These are phyloP conservation scores for Acidomyces sp. DNA, from an alignment of 495 filamentous ascomycete species.

Conservation along the genomic window DNA sequence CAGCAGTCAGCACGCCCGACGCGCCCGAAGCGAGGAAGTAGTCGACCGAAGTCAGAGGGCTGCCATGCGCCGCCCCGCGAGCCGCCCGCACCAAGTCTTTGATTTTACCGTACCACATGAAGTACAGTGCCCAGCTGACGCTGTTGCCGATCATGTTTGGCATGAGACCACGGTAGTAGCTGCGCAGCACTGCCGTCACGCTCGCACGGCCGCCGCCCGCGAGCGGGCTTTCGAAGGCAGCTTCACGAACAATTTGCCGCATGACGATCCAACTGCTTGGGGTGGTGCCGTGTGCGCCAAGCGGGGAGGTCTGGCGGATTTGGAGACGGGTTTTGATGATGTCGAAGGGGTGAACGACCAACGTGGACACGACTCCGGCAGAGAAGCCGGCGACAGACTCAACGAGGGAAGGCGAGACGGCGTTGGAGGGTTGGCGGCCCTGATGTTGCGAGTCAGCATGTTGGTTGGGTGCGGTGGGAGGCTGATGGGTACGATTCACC, in stretches of 20 bases:
- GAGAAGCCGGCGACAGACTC: constrained; percentile 85
- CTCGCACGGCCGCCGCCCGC: background rate
- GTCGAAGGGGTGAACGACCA: constrained; percentile 77
- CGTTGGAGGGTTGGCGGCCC: constrained; percentile 29
- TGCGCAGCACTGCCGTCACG: constrained; percentile 24
- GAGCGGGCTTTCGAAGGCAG: background rate
- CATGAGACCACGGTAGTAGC: constrained; percentile 76
- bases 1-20: constrained; percentile 57
- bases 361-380: constrained; percentile 72
- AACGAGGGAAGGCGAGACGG: constrained; percentile 61
- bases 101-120: constrained; percentile 53
- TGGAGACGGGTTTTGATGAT: constrained; percentile 93
- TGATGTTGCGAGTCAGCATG: too few relatives aligned
- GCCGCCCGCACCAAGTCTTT: constrained; percentile 34
- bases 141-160: constrained; percentile 89
- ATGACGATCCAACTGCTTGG: constrained; percentile 39
- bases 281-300: constrained; percentile 9
- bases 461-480: too few relatives aligned
- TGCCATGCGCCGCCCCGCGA: constrained; percentile 3
- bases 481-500: too few relatives aligned
- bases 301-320: constrained; percentile 28
- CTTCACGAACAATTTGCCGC: constrained; percentile 33
- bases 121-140: constrained; percentile 83
- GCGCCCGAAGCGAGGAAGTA: constrained; percentile 71
- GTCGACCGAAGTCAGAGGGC: constrained; percentile 34